Evolutionary conservation across 257 asterid genomes (phyloP).

Genomic region (Leptodermis oblonga): DNA sequence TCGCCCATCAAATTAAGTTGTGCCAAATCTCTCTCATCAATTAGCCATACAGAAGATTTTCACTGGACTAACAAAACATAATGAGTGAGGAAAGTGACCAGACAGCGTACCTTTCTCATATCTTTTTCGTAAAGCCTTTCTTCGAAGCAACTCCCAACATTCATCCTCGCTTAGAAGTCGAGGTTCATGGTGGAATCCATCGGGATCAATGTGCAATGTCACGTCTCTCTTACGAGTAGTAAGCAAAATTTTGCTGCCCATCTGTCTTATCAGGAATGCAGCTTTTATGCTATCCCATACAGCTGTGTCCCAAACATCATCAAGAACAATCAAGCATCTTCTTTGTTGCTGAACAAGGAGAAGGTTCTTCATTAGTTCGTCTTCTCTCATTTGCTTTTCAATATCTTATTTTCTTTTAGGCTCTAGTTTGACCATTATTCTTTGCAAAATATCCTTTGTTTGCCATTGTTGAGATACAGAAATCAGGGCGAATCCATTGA

Average conservation of each 20-base stretch:
- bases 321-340: constrained; percentile 19
- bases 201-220: constrained; percentile 4
- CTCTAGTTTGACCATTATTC: too few species aligned
- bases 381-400: not conserved
- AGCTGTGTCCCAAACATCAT: constrained; percentile 18
- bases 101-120: not conserved
- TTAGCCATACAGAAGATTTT: too few species aligned
- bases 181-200: constrained; percentile 13
- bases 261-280: constrained; percentile 6
- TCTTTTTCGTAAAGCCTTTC: not conserved
- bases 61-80: too few species aligned
- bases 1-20: too few species aligned
- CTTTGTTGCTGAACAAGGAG: not conserved
- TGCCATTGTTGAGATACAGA: constrained; percentile 2
- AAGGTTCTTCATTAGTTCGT: not conserved
- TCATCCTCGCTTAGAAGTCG: not conserved
- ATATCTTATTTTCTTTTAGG: not conserved
- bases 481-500: not conserved
- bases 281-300: constrained; percentile 11
- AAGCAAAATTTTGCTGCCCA: constrained; percentile 9
- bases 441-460: not conserved
- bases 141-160: constrained; percentile 12
- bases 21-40: too few species aligned
- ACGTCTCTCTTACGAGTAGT: constrained; percentile 16
- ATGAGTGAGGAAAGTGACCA: too few species aligned